A percentile compares a stretch with the other conserved stretches of the same genome.
phyloP scores from a whole-genome alignment of 2,329 filamentous ascomycete genomes.

The Aphanoascus verrucosus region DNA sequence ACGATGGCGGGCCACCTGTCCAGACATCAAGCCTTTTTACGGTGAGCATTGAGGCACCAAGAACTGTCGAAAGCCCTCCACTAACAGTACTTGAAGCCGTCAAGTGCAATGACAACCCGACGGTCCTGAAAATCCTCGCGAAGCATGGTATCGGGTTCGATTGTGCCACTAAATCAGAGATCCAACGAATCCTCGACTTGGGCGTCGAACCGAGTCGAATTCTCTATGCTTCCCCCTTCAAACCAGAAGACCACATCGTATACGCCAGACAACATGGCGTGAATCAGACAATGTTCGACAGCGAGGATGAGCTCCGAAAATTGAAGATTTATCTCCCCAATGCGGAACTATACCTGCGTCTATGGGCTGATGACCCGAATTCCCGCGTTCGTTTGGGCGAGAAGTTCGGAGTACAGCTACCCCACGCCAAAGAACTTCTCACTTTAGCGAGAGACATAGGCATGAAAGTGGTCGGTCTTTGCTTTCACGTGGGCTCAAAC shows the following conservation, averaged over 20 bases:
- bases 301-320: constrained; percentile 22
- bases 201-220: constrained; percentile 21
- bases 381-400: constrained; percentile 10
- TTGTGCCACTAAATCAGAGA: constrained; percentile 23
- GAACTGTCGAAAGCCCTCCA: neutral
- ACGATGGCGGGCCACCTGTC: neutral
- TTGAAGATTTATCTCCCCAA: constrained; percentile 18
- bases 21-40: constrained; percentile 8
- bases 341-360: constrained; percentile 20
- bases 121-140: constrained; percentile 19
- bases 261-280: constrained; percentile 18
- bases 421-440: constrained; percentile 17
- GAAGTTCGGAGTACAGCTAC: constrained; percentile 19
- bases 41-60: neutral
- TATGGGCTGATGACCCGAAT: constrained; percentile 12
- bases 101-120: constrained; percentile 24
- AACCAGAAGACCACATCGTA: constrained; percentile 17
- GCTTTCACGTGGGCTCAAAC: constrained; percentile 23
- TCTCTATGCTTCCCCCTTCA: constrained; percentile 24
- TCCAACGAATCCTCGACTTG: constrained; percentile 18
- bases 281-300: constrained; percentile 22
- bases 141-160: constrained; percentile 21
- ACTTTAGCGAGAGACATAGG: constrained; percentile 18
- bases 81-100: constrained; percentile 18
- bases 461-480: constrained; percentile 22